Conservation (phyloP, 2,329 filamentous ascomycete genomes). For the Pseudogymnoascus sp. region DNA sequence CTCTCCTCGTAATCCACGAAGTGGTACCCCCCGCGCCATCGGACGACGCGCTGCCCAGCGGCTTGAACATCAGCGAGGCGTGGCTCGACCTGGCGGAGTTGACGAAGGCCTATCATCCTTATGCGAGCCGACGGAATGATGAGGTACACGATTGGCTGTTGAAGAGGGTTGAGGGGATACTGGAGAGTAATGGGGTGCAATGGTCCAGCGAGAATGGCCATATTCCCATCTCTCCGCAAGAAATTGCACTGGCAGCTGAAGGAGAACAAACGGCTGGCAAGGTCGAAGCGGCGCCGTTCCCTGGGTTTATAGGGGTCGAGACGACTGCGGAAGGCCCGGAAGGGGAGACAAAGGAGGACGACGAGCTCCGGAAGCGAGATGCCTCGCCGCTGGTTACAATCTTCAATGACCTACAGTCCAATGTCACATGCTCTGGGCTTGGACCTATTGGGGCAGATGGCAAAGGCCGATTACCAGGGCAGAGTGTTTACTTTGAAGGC, state of each 20-base stretch:
- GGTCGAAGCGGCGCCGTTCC: background rate
- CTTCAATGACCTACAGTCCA: constrained; percentile 73
- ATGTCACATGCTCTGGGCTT: constrained; percentile 61
- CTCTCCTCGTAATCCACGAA: constrained; percentile 67
- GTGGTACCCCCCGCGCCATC: constrained; percentile 61
- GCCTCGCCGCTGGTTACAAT: constrained; percentile 47
- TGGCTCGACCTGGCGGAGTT: constrained; percentile 77
- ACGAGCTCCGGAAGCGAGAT: constrained; percentile 4
- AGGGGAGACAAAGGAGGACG: background rate
- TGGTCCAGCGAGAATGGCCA: constrained; percentile 36
- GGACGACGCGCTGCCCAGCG: constrained; percentile 45
- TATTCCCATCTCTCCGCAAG: background rate
- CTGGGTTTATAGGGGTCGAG: background rate
- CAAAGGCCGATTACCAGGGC: constrained; percentile 27
- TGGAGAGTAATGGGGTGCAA: constrained; percentile 51
- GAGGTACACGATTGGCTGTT: constrained; percentile 71
- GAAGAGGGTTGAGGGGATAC: constrained; percentile 60
- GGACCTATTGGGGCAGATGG: constrained; percentile 29
- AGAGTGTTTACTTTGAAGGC: constrained; percentile 77
- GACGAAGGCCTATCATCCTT: constrained; percentile 73
- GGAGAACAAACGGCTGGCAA: background rate
- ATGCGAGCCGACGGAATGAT: constrained; percentile 80
- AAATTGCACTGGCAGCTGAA: background rate
- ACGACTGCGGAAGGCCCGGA: background rate
- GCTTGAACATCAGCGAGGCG: constrained; percentile 75